Evolutionary conservation across 2,329 filamentous ascomycete species (phyloP), one percentile per base, ranked within the genome.

Genomic region (Ceratocystis harringtonii): DNA sequence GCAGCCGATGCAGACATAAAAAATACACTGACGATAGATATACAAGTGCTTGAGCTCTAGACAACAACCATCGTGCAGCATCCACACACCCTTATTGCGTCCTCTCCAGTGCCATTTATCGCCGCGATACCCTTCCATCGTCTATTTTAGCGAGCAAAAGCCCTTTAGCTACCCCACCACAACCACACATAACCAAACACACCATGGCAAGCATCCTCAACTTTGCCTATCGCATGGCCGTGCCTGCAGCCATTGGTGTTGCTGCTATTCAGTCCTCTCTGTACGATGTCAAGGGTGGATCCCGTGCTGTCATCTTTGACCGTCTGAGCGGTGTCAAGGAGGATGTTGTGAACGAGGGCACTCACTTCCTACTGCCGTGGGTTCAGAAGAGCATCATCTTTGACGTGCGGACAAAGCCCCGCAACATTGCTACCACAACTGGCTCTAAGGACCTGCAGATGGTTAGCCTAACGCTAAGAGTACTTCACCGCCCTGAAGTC

Each of bases 401-500:
- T 76, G 94, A 99, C 79, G 94, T 99, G 70, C 87, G 94, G 69
- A 99, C 95, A 66, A 95, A 95, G 83, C 94, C 94, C 68, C 84
- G 94, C 74, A 97, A 96, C 76, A 97, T 99, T 75, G 90, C 89
- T 70, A 99, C 94, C 32, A 99, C 94, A 28, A 99, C 94, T 12
- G 94, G 94, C 67, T 92, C 88, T 83, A 99, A 99, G 84, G 94
- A 99, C 79, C 78, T 99, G 81, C 94, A 99, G 81, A 99, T 99
- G 94, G 94, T 99, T 73, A 96, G 91, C 82, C 83, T 99, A 81
- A 99, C 94, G 64, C 82, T 99, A 75, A 84, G 94, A 77, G 94
- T 99, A 69, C 78, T 99, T 76, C 92, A 97, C 79, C 84, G 95
- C 71, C 94, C 95, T 5, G 92, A 96, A 66, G 92, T 99, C 72